Conservation (phyloP, 257 asterid genomes). For the Haberlea rhodopensis region DNA sequence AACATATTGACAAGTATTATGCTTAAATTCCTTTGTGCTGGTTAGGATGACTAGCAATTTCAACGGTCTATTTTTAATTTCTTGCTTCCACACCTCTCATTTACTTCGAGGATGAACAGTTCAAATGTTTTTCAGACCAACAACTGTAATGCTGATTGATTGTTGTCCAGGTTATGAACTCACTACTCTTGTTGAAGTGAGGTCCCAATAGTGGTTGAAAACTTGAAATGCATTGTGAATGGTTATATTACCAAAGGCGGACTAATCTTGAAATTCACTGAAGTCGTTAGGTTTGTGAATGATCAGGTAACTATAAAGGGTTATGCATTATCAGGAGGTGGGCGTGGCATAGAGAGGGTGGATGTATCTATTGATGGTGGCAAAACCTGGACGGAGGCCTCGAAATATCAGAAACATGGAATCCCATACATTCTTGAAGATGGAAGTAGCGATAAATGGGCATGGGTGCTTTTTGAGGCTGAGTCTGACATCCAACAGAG, state of each 20-base stretch:
- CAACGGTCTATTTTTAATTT: no score
- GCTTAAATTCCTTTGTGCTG: slow-evolving; percentile 13
- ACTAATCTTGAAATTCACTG: no score
- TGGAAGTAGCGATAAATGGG: slow-evolving; percentile 82
- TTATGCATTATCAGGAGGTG: slow-evolving; percentile 95
- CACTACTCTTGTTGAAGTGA: no score
- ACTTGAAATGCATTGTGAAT: no score
- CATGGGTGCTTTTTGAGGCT: slow-evolving; percentile 91
- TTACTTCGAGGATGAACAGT: no score
- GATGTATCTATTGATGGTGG: slow-evolving; percentile 86
- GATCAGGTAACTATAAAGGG: slow-evolving; percentile 76
- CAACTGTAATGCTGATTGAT: no score
- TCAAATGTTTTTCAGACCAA: no score
- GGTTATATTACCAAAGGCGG: no score
- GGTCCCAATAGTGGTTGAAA: no score
- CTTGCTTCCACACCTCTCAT: no score
- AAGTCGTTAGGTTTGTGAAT: slow-evolving; percentile 12
- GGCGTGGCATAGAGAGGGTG: slow-evolving; percentile 93
- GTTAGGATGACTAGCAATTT: no score
- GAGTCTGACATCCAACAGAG: slow-evolving; percentile 57
- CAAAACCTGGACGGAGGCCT: slow-evolving; percentile 87
- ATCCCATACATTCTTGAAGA: slow-evolving; percentile 61
- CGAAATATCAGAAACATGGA: slow-evolving; percentile 67
- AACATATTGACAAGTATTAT: slow-evolving; percentile 14
- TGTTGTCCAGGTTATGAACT: no score